Base-by-base conservation (phyloP, 2,329 filamentous ascomycete species). In the Cryphonectria japonica region DNA sequence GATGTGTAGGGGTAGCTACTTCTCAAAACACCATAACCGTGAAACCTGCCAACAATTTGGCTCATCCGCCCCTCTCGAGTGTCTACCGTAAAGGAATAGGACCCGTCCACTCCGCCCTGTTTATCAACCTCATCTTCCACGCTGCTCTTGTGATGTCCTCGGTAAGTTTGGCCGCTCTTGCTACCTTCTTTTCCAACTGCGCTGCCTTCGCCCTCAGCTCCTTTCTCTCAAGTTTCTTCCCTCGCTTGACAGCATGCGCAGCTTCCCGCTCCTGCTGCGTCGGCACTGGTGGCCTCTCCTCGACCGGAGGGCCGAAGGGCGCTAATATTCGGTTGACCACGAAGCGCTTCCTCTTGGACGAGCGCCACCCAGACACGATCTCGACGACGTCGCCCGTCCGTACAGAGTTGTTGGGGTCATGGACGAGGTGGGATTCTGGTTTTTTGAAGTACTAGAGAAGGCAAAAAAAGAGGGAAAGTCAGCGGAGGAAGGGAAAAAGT, bases 251-350 rank as follows among this genome's bases (percentile, higher is more conserved):
- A 65, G 89, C 85, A 70, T 87, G 85, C 67, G 84, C 82, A 16
- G 79, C 84, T 75, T 89, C 84, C 60, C 88, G 83, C 79, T 94
- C 88, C 67, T 89, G 88, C 62, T 88, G 79, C 0, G 85, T 89
- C 37, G 91, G 91, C 14, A 96, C 85, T 0, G 88, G 85, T 6
- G 91, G 89, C 8, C 93, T 85, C 69, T 88, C 85, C 39, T 89
- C 85, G 68, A 93, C 87, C 2, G 89, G 86, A 1, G 83, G 83
- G 26, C 92, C 91, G 66, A 83, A 84, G 2, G 92, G 93, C 3
- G 92, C 90, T 73, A 95, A 87, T 75, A 96, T 94, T 73, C 87
- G 84, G 74, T 91, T 89, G 39, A 96, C 90, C 50, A 95, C 89
- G 76, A 95, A 92, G 37, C 89, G 88, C 76, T 95, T 93, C 73